These are phyloP conservation scores for Phaffomyces opuntiae DNA, from an alignment of 805 yeast genomes.

Conservation along the genomic window DNA sequence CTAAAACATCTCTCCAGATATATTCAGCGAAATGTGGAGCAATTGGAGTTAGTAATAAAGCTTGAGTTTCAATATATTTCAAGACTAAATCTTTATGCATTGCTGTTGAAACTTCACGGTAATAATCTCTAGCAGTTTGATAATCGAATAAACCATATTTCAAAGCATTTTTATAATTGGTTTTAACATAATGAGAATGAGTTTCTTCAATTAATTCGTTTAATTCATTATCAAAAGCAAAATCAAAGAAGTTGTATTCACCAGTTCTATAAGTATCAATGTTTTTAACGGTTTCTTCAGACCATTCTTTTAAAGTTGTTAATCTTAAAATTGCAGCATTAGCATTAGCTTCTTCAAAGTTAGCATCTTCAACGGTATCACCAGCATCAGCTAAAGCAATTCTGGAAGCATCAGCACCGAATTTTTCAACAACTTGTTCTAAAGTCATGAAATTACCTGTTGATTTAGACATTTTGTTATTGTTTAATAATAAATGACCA, in stretches of 20 bases:
- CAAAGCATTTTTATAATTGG: constrained; percentile 83
- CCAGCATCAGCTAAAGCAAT: constrained; percentile 98
- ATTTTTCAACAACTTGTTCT: constrained; percentile 75
- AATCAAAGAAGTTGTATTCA: constrained; percentile 61
- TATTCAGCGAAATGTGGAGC: constrained; percentile 96
- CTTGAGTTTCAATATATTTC: constrained; percentile 82
- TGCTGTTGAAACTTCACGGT: constrained; percentile 64
- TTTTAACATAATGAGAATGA: constrained; percentile 57
- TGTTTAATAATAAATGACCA: constrained; percentile 92
- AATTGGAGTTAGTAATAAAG: constrained; percentile 77
- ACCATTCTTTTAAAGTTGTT: constrained; percentile 91
- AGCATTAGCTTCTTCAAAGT: constrained; percentile 93
- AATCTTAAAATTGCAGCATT: constrained; percentile 95
- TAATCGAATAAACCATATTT: constrained; percentile 89
- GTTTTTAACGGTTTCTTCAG: constrained; percentile 63
- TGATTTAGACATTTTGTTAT: constrained; percentile 96
- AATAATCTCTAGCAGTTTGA: constrained; percentile 93
- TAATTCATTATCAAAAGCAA: constrained; percentile 91
- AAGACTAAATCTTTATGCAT: constrained; percentile 82
- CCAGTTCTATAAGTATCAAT: constrained; percentile 49
- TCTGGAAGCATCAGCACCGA: constrained; percentile 96
- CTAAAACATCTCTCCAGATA: constrained; percentile 76
- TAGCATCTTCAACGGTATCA: constrained; percentile 95
- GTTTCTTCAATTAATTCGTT: constrained; percentile 72
- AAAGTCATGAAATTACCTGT: constrained; percentile 96